Percentiles rank a stretch among this genome's conserved stretches.
Evolutionary conservation across 2,329 filamentous ascomycete genomes (phyloP).

Genomic region (Penicillium sp.): DNA sequence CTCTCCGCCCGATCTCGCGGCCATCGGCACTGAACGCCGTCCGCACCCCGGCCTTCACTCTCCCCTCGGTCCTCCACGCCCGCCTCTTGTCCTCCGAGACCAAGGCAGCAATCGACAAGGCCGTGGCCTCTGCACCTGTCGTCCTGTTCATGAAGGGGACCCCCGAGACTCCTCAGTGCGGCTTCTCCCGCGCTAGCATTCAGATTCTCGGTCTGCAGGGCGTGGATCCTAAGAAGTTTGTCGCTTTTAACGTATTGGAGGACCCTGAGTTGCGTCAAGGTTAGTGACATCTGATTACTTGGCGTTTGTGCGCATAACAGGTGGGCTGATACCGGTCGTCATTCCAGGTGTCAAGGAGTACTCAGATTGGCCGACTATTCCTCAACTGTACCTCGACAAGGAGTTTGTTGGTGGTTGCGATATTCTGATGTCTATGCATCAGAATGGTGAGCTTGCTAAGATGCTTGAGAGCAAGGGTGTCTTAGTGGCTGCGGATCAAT

Average conservation of each 20-base stretch:
- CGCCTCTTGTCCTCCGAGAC: conserved; percentile 82
- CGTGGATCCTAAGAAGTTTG: conserved; percentile 92
- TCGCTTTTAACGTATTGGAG: conserved; percentile 97
- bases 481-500: conserved; percentile 65
- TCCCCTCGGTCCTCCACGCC: conserved; percentile 41
- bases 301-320: not conserved
- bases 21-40: conserved; percentile 29
- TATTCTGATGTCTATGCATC: conserved; percentile 95
- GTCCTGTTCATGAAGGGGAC: conserved; percentile 99
- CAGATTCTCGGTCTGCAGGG: conserved; percentile 94
- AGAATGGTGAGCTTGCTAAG: conserved; percentile 90
- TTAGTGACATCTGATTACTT: conserved; percentile 46
- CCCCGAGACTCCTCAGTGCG: conserved; percentile 92
- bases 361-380: conserved; percentile 98
- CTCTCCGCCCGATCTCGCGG: conserved; percentile 37
- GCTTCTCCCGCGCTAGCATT: conserved; percentile 92
- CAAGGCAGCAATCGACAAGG: conserved; percentile 83
- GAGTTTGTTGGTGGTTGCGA: conserved; percentile 98
- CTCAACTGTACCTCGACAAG: conserved; percentile 91
- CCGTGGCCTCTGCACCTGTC: conserved; percentile 82
- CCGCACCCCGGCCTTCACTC: conserved; percentile 38
- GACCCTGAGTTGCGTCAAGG: conserved; percentile 82
- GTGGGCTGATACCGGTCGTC: not conserved
- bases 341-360: conserved; percentile 91
- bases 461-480: conserved; percentile 89